Base-by-base conservation (phyloP, 768 basidiomycete species). In the Lentinula sp. region DNA sequence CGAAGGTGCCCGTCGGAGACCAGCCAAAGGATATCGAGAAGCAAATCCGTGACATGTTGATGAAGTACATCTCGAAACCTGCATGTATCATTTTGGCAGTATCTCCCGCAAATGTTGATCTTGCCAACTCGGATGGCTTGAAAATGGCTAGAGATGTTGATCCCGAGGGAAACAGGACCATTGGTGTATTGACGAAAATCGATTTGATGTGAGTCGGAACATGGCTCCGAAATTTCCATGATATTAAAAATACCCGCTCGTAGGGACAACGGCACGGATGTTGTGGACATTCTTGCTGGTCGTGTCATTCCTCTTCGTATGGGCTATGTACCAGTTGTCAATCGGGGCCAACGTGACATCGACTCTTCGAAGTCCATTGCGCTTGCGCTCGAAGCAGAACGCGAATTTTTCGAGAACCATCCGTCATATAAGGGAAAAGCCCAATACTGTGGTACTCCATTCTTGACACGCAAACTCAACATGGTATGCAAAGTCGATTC, bases 271-370 rank as follows among this genome's bases (percentile, higher is more conserved):
- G 97, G 97, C 59, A 98, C 96, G 5, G 96, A 99, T 72, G 97
- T 99, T 39, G 95, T 99, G 32, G 97, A 99, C 73, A 98, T 99
- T 71, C 85, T 99, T 52, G 97, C 97, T 4, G 96, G 97, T 8
- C 87, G 97, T 54, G 86, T 99, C 66, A 98, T 98, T 69, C 97
- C 96, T 53, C 82, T 99, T 40, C 88, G 97, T 61, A 76, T 99
- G 45, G 97, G 97, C 56, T 99, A 98, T 70, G 97, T 98, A 3
- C 97, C 97, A 9, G 97, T 99, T 8, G 97, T 99, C 69, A 99
- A 99, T 74, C 87, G 97, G 71, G 95, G 96, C 40, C 97, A 98
- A 71, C 87, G 95, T 52, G 97, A 99, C 73, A 99, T 99, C 65
- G 97, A 99, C 65, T 76, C 80, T 11, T 85, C 85, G 65, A 97